Evolutionary conservation across 805 yeast genomes (phyloP).

Genomic region (Kodamaea fukazawae): DNA sequence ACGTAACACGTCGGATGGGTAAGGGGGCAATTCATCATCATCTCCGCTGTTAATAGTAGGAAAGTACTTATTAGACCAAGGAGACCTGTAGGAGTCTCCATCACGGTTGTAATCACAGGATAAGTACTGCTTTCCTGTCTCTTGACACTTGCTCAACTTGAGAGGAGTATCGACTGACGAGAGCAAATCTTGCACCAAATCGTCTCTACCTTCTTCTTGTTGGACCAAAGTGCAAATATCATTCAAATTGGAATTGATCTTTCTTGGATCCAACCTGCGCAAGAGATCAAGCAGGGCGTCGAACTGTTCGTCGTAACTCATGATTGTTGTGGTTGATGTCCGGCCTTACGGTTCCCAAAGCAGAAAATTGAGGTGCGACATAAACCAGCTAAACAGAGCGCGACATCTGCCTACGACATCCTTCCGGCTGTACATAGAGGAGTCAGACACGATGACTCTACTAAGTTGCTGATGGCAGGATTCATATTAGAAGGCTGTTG

Average conservation of each 20-base stretch:
- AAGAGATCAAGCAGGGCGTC: constrained; percentile 37
- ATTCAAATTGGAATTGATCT: constrained; percentile 31
- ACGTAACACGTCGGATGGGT: constrained; percentile 65
- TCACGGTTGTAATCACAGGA: constrained; percentile 95
- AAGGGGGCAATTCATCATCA: constrained; percentile 62
- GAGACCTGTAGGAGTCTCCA: constrained; percentile 88
- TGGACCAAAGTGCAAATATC: constrained; percentile 36
- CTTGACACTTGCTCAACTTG: constrained; percentile 46
- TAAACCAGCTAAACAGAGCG: no score
- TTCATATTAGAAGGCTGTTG: no score
- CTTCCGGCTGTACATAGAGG: no score
- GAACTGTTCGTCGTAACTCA: constrained; percentile 34
- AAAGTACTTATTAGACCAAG: constrained; percentile 78
- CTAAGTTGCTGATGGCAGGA: no score
- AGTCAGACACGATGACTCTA: no score
- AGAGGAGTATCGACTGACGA: constrained; percentile 88
- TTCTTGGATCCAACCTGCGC: constrained; percentile 41
- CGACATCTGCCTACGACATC: no score
- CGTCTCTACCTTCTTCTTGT: constrained; percentile 32
- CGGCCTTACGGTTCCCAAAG: no score
- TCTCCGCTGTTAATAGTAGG: constrained; percentile 33
- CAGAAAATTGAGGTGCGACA: no score
- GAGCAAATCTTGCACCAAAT: constrained; percentile 80
- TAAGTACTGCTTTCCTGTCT: constrained; percentile 64
- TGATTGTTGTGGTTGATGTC: constrained; percentile 7